These are phyloP conservation scores for Avena eriantha DNA, from an alignment of 176 grass and related monocot species.

Conservation along the genomic window DNA sequence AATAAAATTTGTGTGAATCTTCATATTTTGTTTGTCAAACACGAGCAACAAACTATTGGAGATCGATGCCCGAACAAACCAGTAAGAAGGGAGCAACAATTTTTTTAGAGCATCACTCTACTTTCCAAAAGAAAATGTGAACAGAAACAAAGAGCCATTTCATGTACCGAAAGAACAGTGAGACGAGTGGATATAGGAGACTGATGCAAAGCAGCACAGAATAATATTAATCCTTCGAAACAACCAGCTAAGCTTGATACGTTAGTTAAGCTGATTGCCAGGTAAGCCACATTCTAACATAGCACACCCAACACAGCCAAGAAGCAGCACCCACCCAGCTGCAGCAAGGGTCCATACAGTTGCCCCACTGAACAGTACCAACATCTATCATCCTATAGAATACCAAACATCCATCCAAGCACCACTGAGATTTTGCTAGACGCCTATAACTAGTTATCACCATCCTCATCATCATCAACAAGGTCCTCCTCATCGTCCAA, in stretches of 20 bases:
- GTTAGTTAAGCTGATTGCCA: neutral
- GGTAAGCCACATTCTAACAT: neutral
- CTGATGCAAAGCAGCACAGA: neutral
- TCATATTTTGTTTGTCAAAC: no score
- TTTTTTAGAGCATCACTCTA: no score
- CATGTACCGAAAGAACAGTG: neutral
- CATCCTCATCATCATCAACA: conserved; percentile 33
- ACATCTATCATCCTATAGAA: neutral
- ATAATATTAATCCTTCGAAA: neutral
- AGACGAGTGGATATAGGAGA: neutral
- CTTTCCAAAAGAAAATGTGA: no score
- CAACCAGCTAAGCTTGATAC: neutral
- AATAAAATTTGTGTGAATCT: no score
- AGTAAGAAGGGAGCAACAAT: no score
- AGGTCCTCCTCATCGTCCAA: neutral
- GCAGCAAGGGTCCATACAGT: neutral
- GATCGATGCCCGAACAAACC: no score
- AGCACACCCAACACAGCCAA: neutral
- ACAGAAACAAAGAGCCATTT: neutral
- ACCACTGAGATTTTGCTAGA: neutral
- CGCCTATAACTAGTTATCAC: neutral
- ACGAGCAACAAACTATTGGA: no score
- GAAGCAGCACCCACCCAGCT: neutral
- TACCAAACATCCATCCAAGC: neutral
- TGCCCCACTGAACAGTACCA: neutral